phyloP scores from a whole-genome alignment of 2,329 filamentous ascomycete species.

The Penicillium sclerotiorum region DNA sequence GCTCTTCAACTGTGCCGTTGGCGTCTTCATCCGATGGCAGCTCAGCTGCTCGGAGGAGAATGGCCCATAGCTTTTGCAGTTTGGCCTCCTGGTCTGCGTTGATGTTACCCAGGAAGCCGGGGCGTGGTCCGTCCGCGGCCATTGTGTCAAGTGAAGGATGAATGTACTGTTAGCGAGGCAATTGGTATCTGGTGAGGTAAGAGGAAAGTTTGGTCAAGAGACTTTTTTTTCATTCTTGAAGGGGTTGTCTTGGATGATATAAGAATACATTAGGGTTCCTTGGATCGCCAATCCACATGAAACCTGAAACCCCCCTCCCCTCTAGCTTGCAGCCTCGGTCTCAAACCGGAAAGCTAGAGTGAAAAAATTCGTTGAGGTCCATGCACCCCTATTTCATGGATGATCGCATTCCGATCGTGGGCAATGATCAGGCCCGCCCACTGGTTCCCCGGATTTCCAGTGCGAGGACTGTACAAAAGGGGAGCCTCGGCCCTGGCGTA shows the following conservation, averaged over 20 bases:
- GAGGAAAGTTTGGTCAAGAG: too few species aligned
- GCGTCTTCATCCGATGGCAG: conserved; percentile 51
- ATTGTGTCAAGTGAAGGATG: conserved; percentile 6
- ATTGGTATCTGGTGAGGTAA: background rate
- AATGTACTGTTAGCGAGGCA: background rate
- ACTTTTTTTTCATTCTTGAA: background rate
- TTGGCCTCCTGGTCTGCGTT: conserved; percentile 84
- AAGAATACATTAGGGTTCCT: conserved; percentile 10
- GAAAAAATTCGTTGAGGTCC: conserved; percentile 3
- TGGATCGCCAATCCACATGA: conserved; percentile 24
- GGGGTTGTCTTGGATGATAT: conserved; percentile 11
- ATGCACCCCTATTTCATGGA: conserved; percentile 5
- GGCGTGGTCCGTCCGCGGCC: conserved; percentile 20
- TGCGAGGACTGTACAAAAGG: background rate
- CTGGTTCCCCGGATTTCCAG: conserved; percentile 12
- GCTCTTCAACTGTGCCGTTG: conserved; percentile 53
- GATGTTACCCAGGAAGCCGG: conserved; percentile 78
- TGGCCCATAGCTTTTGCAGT: conserved; percentile 80
- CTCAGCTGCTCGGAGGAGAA: conserved; percentile 72
- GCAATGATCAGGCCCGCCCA: conserved; percentile 11
- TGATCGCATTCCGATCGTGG: conserved; percentile 5
- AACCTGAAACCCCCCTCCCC: conserved; percentile 26
- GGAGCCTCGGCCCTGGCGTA: conserved; percentile 1
- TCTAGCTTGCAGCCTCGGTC: conserved; percentile 20
- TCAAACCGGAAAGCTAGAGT: conserved; percentile 2